Base-by-base conservation (phyloP, 2,329 filamentous ascomycete species). In the Claviceps lovelessii region DNA sequence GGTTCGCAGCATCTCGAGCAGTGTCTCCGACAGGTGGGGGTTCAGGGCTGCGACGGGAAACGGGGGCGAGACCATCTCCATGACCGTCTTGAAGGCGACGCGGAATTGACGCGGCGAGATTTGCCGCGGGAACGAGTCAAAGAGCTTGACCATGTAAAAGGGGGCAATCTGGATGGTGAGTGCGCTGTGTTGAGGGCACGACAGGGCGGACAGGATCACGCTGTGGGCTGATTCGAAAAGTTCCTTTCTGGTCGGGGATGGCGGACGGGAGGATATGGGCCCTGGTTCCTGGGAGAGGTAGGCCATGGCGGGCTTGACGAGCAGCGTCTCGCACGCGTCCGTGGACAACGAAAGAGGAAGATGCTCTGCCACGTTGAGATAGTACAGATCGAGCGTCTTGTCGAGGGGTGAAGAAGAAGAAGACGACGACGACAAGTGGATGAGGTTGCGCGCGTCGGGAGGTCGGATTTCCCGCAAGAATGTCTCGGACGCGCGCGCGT, bases 201-300 rank as follows among this genome's bases (percentile, higher is more conserved):
- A 87, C 49, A 95, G 80, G 4, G 88, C 83, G 1, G 90, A 83
- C 6, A 96, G 79, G 60, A 88, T 80, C 46, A 90, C 81, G 59
- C 85, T 87, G 70, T 96, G 90, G 0, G 90, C 88, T 1, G 90
- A 83, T 68, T 96, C 90, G 62, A 94, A 95, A n/a, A 94, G 70
- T 54, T 78, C 73, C 28, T 76, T 66, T 61, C 76, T 75, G 23
- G 76, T 66, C 61, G 76, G 75, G 1, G 72, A 72, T 5, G 72
- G 68, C 4, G 35, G 35, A 13, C 23, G 23, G 23, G 23, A 23
- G 23, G 76, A 71, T 51, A 73, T 69, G 1, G 70, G 66, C 0
- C 70, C 71, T 37, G 13, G 8, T 5, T 69, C 62, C 47, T 74
- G 70, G 0, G 73, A 71, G 3, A 96, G 79, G 64, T 95, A 93